Base-by-base conservation (phyloP, 768 basidiomycete genomes). In the Podaxis sp. region DNA sequence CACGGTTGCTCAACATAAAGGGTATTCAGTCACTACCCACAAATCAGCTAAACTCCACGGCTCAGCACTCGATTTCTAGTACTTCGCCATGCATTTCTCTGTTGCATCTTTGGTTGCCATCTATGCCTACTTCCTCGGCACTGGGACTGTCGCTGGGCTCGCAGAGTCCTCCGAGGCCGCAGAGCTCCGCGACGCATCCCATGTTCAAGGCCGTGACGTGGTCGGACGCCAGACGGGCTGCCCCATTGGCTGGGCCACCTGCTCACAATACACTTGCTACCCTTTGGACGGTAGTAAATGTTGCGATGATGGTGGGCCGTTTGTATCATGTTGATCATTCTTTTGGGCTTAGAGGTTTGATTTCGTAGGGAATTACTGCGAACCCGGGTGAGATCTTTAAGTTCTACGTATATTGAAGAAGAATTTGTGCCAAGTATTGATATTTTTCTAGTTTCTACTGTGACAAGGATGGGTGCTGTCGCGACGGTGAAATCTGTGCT, bases 211-310 rank as follows among this genome's bases (percentile, higher is more conserved):
- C 20, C 7, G 1, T 50, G 46, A 17, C 26, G 17, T 58, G 20
- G 33, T 20, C 10, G 49, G 36, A 50, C 63, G 63, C 15, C 36
- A 50, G 49, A 12, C 12, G n/a, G n/a, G n/a, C 26, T 62, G 60
- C 28, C 12, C 20, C 24, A 10, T 8, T 40, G 64, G 60, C 4
- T 65, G 40, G 17, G 60, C 48, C 26, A 2, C 1, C 2, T 65
- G 64, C 48, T n/a, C 20, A 10, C n/a, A 62, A 62, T 12, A 49
- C 11, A 17, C 37, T 22, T 66, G 65, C 38, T 66, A 58, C 48
- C 62, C 65, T 22, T 0, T 63, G 11, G 62, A 52, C n/a, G 62
- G 65, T 24, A 41, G 56, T 53, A 7, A 30, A 7, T 63, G 62
- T 24, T 66, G 65, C 30, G 37, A 36, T 17, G 22, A 46, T 22